Evolutionary conservation across 2,329 filamentous ascomycete genomes (phyloP).

Genomic region (Paecilomyces sp.): DNA sequence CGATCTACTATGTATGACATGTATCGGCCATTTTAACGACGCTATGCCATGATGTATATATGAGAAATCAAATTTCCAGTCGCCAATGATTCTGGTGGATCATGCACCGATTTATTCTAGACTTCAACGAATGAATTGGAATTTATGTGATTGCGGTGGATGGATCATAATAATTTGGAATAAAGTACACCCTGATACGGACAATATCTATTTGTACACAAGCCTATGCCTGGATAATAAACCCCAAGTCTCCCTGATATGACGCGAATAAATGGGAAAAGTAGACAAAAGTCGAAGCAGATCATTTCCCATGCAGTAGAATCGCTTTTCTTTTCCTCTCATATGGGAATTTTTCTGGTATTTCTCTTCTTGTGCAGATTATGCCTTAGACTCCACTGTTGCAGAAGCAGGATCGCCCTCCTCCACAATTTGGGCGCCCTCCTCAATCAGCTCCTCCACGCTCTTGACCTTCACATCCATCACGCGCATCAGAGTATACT

Average conservation of each 20-base stretch:
- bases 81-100: too few relatives aligned
- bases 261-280: background rate
- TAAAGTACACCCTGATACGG: background rate
- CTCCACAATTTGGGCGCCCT: slow-evolving; percentile 32
- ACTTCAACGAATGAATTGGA: too few relatives aligned
- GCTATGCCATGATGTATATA: too few relatives aligned
- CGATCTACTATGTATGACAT: too few relatives aligned
- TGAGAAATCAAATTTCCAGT: too few relatives aligned
- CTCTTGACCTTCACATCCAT: slow-evolving; percentile 67
- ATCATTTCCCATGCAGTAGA: background rate
- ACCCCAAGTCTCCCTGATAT: background rate
- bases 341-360: background rate
- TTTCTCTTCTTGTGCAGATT: slow-evolving; percentile 1
- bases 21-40: too few relatives aligned
- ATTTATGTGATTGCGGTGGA: background rate
- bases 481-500: slow-evolving; percentile 78
- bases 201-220: background rate
- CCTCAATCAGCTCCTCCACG: slow-evolving; percentile 45
- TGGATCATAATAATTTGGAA: background rate
- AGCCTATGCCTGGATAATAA: background rate
- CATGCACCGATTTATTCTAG: too few relatives aligned
- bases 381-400: slow-evolving; percentile 18
- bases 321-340: background rate
- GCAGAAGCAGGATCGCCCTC: slow-evolving; percentile 11
- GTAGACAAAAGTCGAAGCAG: background rate